A percentile compares a stretch with the other conserved stretches of the same genome.
Conservation (phyloP, 257 asterid species). For the Solanum paucissectum region DNA sequence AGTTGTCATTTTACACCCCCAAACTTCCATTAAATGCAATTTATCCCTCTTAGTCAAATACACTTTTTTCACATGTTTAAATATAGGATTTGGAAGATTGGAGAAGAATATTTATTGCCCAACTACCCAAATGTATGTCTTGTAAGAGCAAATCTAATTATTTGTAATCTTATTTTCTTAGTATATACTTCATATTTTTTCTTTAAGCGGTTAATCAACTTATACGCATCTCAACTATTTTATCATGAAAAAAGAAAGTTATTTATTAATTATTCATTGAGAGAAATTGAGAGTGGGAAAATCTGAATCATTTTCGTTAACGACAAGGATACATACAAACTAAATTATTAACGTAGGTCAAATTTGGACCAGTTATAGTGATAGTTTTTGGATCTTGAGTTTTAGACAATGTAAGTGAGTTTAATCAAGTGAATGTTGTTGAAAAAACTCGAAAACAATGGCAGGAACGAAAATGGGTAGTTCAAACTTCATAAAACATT, state of each 20-base stretch:
- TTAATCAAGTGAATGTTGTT: background rate
- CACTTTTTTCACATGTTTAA: background rate
- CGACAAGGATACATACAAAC: background rate
- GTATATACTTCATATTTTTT: background rate
- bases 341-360: background rate
- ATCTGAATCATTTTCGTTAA: background rate
- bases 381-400: too few species aligned
- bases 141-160: background rate
- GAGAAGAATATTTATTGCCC: background rate
- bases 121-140: background rate
- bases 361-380: background rate
- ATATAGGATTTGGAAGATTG: background rate
- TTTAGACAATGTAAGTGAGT: background rate
- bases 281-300: background rate
- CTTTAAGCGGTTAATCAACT: background rate
- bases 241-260: background rate
- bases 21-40: background rate
- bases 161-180: background rate
- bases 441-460: background rate
- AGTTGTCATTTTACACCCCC: background rate
- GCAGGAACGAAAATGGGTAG: background rate
- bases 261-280: background rate
- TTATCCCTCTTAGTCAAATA: background rate
- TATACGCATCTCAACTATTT: background rate
- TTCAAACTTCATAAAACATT: too few species aligned